Conservation (phyloP, 2,329 filamentous ascomycete species). For the Fusarium sp. region DNA sequence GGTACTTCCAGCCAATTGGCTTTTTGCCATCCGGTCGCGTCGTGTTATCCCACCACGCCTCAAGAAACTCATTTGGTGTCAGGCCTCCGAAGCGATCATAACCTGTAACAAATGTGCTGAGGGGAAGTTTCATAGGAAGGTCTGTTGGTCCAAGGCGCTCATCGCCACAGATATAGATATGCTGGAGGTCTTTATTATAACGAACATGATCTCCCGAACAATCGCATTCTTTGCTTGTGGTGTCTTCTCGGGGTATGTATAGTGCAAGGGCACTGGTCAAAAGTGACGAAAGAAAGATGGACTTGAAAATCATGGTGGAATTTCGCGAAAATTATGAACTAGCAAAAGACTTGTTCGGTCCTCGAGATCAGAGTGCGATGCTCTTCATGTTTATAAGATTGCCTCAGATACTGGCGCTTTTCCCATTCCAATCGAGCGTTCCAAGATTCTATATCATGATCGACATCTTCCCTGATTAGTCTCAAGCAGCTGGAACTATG, state of each 20-base stretch:
- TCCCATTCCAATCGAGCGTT: background rate
- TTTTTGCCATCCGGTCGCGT: background rate
- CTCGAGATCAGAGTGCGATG: rapidly evolving
- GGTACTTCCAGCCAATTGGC: conserved; percentile 19
- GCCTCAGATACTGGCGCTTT: rapidly evolving
- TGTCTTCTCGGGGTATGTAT: background rate
- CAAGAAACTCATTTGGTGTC: conserved; percentile 22
- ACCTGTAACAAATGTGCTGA: conserved; percentile 14
- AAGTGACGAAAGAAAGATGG: conserved; percentile 17
- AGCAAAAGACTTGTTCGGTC: too few species aligned
- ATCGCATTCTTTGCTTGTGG: background rate
- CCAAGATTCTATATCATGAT: background rate
- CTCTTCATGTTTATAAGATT: background rate
- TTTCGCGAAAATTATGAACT: too few species aligned
- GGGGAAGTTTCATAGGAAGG: conserved; percentile 22
- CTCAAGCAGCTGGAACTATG: background rate
- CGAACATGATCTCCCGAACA: background rate
- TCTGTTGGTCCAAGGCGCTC: conserved; percentile 14
- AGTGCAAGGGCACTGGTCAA: background rate
- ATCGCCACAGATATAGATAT: conserved; percentile 24
- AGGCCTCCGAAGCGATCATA: conserved; percentile 34
- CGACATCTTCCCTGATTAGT: background rate
- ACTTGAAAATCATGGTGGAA: conserved; percentile 10
- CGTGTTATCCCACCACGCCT: conserved; percentile 22
- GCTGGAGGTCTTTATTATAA: background rate